phyloP scores from a whole-genome alignment of 2,329 filamentous ascomycete genomes.

The Ceratocystis smalleyi region DNA sequence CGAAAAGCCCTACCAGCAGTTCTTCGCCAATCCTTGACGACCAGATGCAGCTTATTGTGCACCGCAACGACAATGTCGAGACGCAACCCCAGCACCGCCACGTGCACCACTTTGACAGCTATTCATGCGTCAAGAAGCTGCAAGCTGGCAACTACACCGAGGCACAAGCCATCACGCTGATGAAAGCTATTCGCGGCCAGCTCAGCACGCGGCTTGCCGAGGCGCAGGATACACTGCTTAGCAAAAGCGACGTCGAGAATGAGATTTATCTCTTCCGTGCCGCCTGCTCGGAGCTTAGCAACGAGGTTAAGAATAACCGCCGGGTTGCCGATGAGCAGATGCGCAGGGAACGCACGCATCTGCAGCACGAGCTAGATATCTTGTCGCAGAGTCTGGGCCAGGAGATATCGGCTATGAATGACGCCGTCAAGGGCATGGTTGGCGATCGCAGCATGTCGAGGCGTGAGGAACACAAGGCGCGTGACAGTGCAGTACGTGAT shows the following conservation, averaged over 20 bases:
- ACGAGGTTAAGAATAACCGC: constrained; percentile 67
- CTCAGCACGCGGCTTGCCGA: constrained; percentile 66
- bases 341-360: constrained; percentile 63
- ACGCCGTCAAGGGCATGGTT: constrained; percentile 89
- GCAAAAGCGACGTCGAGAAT: constrained; percentile 87
- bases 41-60: constrained; percentile 7
- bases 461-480: constrained; percentile 67
- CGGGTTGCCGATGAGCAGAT: constrained; percentile 65
- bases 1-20: background rate
- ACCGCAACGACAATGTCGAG: background rate
- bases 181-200: constrained; percentile 77
- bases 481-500: constrained; percentile 57
- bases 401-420: constrained; percentile 65
- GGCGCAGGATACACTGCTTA: constrained; percentile 65
- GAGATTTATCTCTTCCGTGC: constrained; percentile 85
- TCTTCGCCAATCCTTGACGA: background rate
- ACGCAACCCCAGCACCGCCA: constrained; percentile 25
- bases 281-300: constrained; percentile 79
- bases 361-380: constrained; percentile 95
- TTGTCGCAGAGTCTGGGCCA: constrained; percentile 70
- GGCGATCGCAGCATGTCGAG: constrained; percentile 91
- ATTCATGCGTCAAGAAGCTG: constrained; percentile 70
- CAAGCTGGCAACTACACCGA: constrained; percentile 54
- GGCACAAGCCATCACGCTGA: constrained; percentile 64
- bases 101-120: constrained; percentile 94